Evolutionary conservation across 345 rosid species (phyloP), one percentile per base, ranked within the genome.

Genomic region (Capsella bursapastoris): DNA sequence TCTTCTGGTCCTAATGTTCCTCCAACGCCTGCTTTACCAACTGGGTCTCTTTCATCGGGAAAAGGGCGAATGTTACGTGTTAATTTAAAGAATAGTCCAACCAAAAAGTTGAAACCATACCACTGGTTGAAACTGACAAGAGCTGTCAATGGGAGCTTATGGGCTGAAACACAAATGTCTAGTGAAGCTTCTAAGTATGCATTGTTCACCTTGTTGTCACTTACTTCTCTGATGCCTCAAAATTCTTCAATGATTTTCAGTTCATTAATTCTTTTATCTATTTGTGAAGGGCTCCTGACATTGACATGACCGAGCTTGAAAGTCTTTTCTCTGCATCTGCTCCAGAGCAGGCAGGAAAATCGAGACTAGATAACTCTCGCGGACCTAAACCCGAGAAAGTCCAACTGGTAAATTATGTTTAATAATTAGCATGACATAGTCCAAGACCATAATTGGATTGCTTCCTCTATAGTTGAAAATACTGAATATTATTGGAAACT

Each of bases 101-200:
- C 84, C 51, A 94, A 91, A 76, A 94, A 94, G 83, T 80, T 94
- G 71, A 94, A 94, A 84, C 97, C 98, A 8, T 80, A 91, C 83
- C 98, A 94, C 83, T 94, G 98, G 98, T 81, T 94, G 85, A 94
- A 94, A 84, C 70, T 94, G 64, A 79, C 93, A 57, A 94, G 91
- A 88, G 97, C 97, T 34, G 91, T 89, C 18, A 89, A 85, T 68
- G 98, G 98, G 79, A 94, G 98, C 79, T 83, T 94, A 66, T 94
- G 98, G 98, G 98, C 97, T 37, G 98, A 94, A 82, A 78, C 98
- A 59, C 96, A 88, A 79, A 94, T 89, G 82, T 76, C 86, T 68
- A 89, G 92, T 70, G 96, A 93, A 80, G 87, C 88, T 68, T 80
- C 97, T 29, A 89, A 86, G 98, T 94, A 84, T 14, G 86, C 80